Conservation (phyloP, 2,329 filamentous ascomycete species). For the Eutypella sp. region DNA sequence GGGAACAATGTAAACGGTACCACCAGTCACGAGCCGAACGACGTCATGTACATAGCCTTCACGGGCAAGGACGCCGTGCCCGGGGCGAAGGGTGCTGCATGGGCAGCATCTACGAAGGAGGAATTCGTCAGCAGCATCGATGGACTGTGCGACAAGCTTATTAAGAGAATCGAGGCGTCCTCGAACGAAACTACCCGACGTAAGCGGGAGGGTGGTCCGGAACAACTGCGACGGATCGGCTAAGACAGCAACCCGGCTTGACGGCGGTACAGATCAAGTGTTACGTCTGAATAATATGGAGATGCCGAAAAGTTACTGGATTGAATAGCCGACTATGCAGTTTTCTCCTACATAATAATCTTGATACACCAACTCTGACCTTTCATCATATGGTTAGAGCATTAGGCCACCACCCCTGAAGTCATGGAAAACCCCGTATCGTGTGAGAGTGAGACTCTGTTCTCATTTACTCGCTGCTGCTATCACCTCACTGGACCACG, state of each 20-base stretch:
- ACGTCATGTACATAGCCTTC: constrained; percentile 61
- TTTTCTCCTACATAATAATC: too few species aligned
- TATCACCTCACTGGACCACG: too few species aligned
- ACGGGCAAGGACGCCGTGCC: constrained; percentile 51
- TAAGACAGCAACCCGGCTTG: too few species aligned
- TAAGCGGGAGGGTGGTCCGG: too few species aligned
- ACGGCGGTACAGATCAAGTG: too few species aligned
- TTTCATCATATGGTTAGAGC: background rate
- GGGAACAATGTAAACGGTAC: constrained; percentile 49
- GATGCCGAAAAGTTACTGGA: too few species aligned
- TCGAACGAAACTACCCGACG: too few species aligned
- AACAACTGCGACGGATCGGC: too few species aligned
- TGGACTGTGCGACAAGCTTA: constrained; percentile 44
- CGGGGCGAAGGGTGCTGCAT: constrained; percentile 46
- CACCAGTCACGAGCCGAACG: constrained; percentile 49
- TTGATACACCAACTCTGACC: too few species aligned
- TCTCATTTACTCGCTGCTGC: background rate
- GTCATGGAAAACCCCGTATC: background rate
- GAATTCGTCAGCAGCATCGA: constrained; percentile 51
- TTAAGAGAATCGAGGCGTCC: constrained; percentile 31
- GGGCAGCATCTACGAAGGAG: constrained; percentile 43
- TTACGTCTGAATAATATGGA: too few species aligned
- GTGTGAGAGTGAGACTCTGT: background rate
- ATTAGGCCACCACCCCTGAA: background rate
- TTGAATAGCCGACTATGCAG: too few species aligned